These are phyloP conservation scores for Aspergillus avenaceus DNA, from an alignment of 495 filamentous ascomycete species.

Conservation along the genomic window DNA sequence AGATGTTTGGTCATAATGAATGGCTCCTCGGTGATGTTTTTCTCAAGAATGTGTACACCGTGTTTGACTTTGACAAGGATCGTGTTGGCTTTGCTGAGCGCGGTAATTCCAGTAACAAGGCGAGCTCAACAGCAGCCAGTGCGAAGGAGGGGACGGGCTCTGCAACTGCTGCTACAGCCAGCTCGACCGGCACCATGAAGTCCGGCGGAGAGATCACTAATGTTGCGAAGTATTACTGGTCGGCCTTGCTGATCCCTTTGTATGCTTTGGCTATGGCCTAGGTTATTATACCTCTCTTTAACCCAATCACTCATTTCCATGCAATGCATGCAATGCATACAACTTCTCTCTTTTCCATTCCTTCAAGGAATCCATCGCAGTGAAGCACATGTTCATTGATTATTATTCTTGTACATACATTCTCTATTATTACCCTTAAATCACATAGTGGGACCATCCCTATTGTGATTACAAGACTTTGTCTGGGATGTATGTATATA, in stretches of 20 bases:
- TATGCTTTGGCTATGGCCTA: slow-evolving; percentile 1
- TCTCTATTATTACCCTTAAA: not conserved
- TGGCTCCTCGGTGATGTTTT: slow-evolving; percentile 85
- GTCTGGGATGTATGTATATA: slow-evolving; percentile 39
- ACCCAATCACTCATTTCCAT: too few species aligned
- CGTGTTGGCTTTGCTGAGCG: slow-evolving; percentile 37
- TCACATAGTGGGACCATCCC: not conserved
- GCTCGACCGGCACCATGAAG: slow-evolving; percentile 3
- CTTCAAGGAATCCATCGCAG: too few species aligned
- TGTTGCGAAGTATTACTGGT: not conserved
- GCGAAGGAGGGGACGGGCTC: slow-evolving; percentile 6
- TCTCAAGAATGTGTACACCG: slow-evolving; percentile 84
- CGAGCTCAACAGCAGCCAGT: slow-evolving; percentile 13
- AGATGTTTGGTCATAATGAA: slow-evolving; percentile 42
- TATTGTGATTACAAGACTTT: slow-evolving; percentile 21
- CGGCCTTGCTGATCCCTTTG: not conserved
- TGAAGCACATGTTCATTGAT: too few species aligned
- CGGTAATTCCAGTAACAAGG: slow-evolving; percentile 10
- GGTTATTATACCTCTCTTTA: not conserved
- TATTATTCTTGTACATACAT: slow-evolving; percentile 1
- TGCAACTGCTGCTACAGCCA: slow-evolving; percentile 3
- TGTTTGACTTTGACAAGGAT: slow-evolving; percentile 65
- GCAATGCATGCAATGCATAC: too few species aligned
- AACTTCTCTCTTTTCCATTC: too few species aligned
- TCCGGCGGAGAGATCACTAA: not conserved